phyloP scores from a whole-genome alignment of 441 rosid genomes.

The Populus hybrid region DNA sequence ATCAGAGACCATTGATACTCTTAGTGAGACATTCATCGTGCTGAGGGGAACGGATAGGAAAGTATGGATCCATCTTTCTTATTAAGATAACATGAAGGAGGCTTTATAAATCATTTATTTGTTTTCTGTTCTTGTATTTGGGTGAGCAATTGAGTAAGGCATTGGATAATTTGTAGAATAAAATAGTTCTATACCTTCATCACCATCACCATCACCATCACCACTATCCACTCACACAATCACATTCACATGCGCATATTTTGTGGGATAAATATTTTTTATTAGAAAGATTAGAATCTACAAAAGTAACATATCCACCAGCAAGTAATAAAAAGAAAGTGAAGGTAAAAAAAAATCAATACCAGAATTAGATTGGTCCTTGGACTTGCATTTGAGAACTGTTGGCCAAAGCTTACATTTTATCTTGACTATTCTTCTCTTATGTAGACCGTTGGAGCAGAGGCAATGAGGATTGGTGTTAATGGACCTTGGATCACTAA shows the following conservation, averaged over 20 bases:
- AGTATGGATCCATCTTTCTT: constrained; percentile 51
- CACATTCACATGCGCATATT: neutral
- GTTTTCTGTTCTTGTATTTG: constrained; percentile 8
- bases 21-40: constrained; percentile 89
- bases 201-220: neutral
- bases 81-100: constrained; percentile 18
- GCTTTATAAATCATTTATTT: neutral
- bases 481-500: constrained; percentile 93
- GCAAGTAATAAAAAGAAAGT: neutral
- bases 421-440: constrained; percentile 19
- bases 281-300: neutral
- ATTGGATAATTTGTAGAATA: constrained; percentile 3
- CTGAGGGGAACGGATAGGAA: constrained; percentile 89
- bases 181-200: neutral
- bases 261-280: neutral
- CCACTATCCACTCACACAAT: neutral
- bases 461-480: constrained; percentile 77
- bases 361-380: neutral
- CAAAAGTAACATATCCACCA: neutral
- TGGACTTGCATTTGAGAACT: neutral
- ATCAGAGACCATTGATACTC: constrained; percentile 81
- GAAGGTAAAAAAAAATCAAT: neutral
- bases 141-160: neutral
- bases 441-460: constrained; percentile 91
- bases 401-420: constrained; percentile 1